Evolutionary conservation across 2,329 filamentous ascomycete genomes (phyloP), one percentile per base, ranked within the genome.

Genomic region (Ophiocordyceps sinensis): DNA sequence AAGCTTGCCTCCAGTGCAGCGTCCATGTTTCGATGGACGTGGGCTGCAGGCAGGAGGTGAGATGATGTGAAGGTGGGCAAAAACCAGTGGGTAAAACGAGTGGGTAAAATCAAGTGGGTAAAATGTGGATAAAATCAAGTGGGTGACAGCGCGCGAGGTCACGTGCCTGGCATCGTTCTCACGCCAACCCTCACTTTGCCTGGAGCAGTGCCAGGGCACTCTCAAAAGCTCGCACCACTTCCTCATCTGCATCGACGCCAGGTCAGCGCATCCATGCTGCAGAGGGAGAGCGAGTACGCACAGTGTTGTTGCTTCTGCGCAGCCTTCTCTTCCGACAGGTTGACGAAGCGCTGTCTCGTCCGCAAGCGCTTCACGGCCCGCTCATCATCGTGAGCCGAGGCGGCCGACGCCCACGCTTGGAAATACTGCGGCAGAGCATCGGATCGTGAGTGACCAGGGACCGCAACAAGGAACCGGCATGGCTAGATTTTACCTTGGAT

Each of bases 231-330:
- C 68, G 65, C 10, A 80, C 71, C 41, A 80, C 77, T 51, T 78
- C 70, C 29, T 63, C 60, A 38, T 64, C 61, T 64, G 41, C 17
- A 21, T 13, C 32, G 15, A 10, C 2, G 14, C 19, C 32, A 17
- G n/a, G 45, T 52, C 49, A 59, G 47, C 44, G 37, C 23, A 21
- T 13, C 11, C 17, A 36, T 29, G 19, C 35, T 36, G 19, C 30
- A 28, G 15, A 15, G 30, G 30, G 4, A 17, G 12, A 14, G 14
- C 32, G 7, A 4, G 29, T 35, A 41, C 82, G 65, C 64, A 94
- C 87, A 85, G 52, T 94, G 87, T 45, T 79, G 70, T 53, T 87
- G 82, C 56, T 82, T 91, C 49, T 80, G 71, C 41, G 78, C 75
- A 43, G 94, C 67, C 23, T 69, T 73, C 32, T 75, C 66, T 56